phyloP scores from a whole-genome alignment of 352 stramenopile genomes.

The Thraustochytrium striatum region DNA sequence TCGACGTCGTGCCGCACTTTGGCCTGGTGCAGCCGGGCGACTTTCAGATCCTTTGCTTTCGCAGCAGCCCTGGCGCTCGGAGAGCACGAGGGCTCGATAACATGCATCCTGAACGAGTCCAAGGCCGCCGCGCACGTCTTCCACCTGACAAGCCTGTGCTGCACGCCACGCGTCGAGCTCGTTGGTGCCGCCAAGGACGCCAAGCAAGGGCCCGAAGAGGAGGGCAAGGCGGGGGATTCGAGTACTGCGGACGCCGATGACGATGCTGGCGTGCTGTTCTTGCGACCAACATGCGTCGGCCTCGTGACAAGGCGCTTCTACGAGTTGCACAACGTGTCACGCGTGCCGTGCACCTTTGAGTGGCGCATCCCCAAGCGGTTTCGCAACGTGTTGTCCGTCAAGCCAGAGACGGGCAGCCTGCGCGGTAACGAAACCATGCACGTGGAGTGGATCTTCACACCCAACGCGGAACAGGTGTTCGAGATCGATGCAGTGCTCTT shows the following conservation, averaged over 20 bases:
- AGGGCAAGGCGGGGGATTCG: background rate
- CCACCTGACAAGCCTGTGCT: slow-evolving; percentile 52
- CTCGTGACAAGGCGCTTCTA: slow-evolving; percentile 63
- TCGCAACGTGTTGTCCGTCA: slow-evolving; percentile 63
- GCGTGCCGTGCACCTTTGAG: slow-evolving; percentile 76
- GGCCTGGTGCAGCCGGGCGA: slow-evolving; percentile 49
- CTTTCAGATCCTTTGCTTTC: slow-evolving; percentile 51
- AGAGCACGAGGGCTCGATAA: slow-evolving; percentile 13
- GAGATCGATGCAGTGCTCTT: slow-evolving; percentile 36
- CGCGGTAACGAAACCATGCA: slow-evolving; percentile 13
- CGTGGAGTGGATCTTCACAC: slow-evolving; percentile 17
- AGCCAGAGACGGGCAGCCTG: background rate
- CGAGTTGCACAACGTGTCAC: slow-evolving; percentile 68
- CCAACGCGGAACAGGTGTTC: background rate
- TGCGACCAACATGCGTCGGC: slow-evolving; percentile 75
- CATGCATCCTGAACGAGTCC: slow-evolving; percentile 47
- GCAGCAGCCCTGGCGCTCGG: slow-evolving; percentile 32
- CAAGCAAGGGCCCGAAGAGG: slow-evolving; percentile 2
- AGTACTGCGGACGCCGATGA: background rate
- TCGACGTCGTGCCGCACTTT: slow-evolving; percentile 58
- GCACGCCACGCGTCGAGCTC: background rate
- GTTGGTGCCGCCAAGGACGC: slow-evolving; percentile 2
- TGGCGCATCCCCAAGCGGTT: slow-evolving; percentile 71
- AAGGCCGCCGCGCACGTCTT: slow-evolving; percentile 56
- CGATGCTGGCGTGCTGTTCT: slow-evolving; percentile 61